phyloP scores from a whole-genome alignment of 2,329 filamentous ascomycete genomes.

The Fusarium tupiense region DNA sequence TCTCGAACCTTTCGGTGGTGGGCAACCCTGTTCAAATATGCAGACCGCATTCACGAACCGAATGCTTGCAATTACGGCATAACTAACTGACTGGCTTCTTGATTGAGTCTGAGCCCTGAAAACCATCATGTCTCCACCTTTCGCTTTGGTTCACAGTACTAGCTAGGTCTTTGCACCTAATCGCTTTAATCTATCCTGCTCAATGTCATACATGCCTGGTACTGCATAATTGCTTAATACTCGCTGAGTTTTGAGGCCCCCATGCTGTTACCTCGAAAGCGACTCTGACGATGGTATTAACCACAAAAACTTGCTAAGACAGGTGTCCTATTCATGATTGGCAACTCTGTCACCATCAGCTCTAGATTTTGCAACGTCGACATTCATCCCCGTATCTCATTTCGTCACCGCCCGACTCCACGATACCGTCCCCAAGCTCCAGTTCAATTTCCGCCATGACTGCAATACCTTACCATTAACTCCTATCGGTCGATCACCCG shows the following conservation, averaged over 20 bases:
- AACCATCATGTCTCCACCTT: constrained; percentile 25
- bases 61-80: constrained; percentile 22
- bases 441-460: constrained; percentile 19
- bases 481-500: neutral
- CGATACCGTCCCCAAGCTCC: constrained; percentile 23
- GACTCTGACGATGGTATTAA: neutral
- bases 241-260: constrained; percentile 6
- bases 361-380: constrained; percentile 1
- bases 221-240: constrained; percentile 14
- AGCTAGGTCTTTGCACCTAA: constrained; percentile 5
- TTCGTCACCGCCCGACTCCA: constrained; percentile 20
- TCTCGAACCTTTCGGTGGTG: constrained; percentile 32
- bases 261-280: neutral
- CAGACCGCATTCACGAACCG: constrained; percentile 22
- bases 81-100: constrained; percentile 12
- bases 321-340: neutral
- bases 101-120: constrained; percentile 32
- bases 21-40: constrained; percentile 14
- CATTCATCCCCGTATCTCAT: neutral
- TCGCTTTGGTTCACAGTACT: constrained; percentile 14
- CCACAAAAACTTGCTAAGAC: neutral
- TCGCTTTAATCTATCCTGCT: neutral
- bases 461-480: neutral
- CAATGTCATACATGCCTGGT: neutral
- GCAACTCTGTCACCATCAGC: neutral